Percentiles rank a stretch among this genome's conserved stretches.
phyloP scores from a whole-genome alignment of 192 early-diverging fungal species.

The Coemansia biformis region DNA sequence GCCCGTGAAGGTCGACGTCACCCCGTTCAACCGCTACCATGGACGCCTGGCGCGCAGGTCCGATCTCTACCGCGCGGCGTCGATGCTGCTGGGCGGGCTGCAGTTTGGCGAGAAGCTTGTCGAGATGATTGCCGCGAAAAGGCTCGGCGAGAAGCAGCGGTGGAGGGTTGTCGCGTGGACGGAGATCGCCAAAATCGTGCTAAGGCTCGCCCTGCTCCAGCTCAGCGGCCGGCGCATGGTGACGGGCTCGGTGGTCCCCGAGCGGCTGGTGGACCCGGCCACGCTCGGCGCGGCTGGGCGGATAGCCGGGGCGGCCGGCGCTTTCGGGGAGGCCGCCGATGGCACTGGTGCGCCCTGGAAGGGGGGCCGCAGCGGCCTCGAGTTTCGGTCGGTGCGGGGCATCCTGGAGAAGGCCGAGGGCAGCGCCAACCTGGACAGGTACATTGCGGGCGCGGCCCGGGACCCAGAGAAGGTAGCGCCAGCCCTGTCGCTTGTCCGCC shows the following conservation, averaged over 20 bases:
- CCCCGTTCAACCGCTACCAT: conserved; percentile 71
- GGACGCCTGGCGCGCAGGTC: conserved; percentile 52
- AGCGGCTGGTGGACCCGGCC: conserved; percentile 47
- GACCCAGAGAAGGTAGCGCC: conserved; percentile 61
- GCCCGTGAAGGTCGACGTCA: conserved; percentile 13
- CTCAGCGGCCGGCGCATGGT: conserved; percentile 40
- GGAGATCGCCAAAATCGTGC: conserved; percentile 63
- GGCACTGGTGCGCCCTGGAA: conserved; percentile 31
- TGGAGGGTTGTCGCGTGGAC: conserved; percentile 60
- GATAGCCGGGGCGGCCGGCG: not conserved
- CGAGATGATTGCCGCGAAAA: conserved; percentile 73
- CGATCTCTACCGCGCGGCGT: conserved; percentile 51
- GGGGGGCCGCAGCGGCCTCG: conserved; percentile 51
- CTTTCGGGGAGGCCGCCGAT: no score
- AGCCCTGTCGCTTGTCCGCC: conserved; percentile 65
- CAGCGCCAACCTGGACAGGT: conserved; percentile 22
- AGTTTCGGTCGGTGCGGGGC: conserved; percentile 40
- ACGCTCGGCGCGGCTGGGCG: conserved; percentile 14
- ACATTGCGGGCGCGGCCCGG: conserved; percentile 24
- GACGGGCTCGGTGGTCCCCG: conserved; percentile 33
- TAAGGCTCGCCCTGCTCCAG: conserved; percentile 28
- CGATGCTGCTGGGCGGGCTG: conserved; percentile 63
- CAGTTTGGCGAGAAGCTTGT: conserved; percentile 67
- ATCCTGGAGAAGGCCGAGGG: conserved; percentile 39
- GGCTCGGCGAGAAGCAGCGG: conserved; percentile 55